Base-by-base conservation (phyloP, 495 filamentous ascomycete genomes). In the Aspergillus bertholletiae region DNA sequence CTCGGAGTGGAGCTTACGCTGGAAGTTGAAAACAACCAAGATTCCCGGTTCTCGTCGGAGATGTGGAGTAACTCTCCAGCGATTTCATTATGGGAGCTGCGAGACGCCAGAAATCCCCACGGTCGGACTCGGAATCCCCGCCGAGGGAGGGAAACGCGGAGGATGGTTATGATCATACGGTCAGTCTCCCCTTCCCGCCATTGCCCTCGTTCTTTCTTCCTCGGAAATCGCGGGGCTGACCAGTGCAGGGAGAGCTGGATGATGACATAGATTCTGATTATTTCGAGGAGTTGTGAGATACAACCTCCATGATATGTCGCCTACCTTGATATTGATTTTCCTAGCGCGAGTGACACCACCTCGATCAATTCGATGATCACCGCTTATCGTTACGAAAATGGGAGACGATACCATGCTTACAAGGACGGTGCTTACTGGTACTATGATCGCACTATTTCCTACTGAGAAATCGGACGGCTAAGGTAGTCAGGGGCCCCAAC, bases 321-420 rank as follows among this genome's bases (percentile, higher is more conserved):
- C 39, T 13, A 11, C 9, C 2, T 18, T 21, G 39, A 43, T 49
- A 46, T 45, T 24, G 11, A 50, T 41, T 5, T 21, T 37, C 2
- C 32, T 34, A 63, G 60, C 45, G 49, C 53, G 15, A 63, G 58
- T 30, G 58, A 60, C 30, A 63, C 60, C 11, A 59, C 60, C 0
- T 63, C 57, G 8, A 26, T 63, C 7, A 59, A 63, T 40, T 57
- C 56, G 17, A 58, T 53, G 51, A 55, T 67, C 37, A 61, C 56
- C 2, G 54, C 64, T 18, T 70, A 70, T 26, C 67, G 63, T 20
- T 56, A 61, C 24, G 68, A 73, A 32, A 73, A 73, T 46, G 62
- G 70, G 27, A 56, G 70, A 35, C 59, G 61, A 53, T 73, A 73
- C 32, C 69, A 74, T 56, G 60, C 71, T 15, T 74, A 71, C 51